Evolutionary conservation across 306 rosid genomes (phyloP).

Genomic region (Hippophae tibetana): DNA sequence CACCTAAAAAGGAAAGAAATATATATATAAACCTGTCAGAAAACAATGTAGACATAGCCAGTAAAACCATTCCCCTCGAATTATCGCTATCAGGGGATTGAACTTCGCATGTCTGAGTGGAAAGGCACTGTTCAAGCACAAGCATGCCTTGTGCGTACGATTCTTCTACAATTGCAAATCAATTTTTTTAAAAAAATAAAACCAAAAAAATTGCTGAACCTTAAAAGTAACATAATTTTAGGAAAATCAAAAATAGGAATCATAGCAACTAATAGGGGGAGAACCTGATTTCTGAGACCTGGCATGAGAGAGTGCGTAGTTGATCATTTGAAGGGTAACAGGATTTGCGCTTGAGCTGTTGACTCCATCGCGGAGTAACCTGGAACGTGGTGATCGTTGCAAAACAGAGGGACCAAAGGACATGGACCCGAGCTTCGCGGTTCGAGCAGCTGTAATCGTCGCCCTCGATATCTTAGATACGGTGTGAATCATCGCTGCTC

Average conservation of each 20-base stretch:
- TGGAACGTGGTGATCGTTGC: slow-evolving; percentile 22
- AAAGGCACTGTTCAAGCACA: slow-evolving; percentile 70
- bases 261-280: not conserved
- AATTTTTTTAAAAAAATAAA: not conserved
- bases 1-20: not conserved
- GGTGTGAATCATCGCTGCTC: slow-evolving; percentile 36
- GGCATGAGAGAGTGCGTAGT: slow-evolving; percentile 66
- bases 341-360: slow-evolving; percentile 38
- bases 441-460: slow-evolving; percentile 19
- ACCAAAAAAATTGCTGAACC: slow-evolving; percentile 2
- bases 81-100: slow-evolving; percentile 34
- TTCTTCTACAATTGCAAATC: slow-evolving; percentile 41
- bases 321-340: slow-evolving; percentile 58
- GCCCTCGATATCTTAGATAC: slow-evolving; percentile 33
- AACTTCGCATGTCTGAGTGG: slow-evolving; percentile 43
- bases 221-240: not conserved
- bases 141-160: slow-evolving; percentile 53
- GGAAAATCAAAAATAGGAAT: not conserved
- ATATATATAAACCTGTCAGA: slow-evolving; percentile 51
- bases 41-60: slow-evolving; percentile 66
- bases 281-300: slow-evolving; percentile 72
- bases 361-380: slow-evolving; percentile 34
- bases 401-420: slow-evolving; percentile 1
- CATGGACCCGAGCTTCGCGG: slow-evolving; percentile 22
- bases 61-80: slow-evolving; percentile 58